A percentile compares a stretch with the other conserved stretches of the same genome.
phyloP scores from a whole-genome alignment of 768 basidiomycete genomes.

The Phanerodontia chrysosporium region DNA sequence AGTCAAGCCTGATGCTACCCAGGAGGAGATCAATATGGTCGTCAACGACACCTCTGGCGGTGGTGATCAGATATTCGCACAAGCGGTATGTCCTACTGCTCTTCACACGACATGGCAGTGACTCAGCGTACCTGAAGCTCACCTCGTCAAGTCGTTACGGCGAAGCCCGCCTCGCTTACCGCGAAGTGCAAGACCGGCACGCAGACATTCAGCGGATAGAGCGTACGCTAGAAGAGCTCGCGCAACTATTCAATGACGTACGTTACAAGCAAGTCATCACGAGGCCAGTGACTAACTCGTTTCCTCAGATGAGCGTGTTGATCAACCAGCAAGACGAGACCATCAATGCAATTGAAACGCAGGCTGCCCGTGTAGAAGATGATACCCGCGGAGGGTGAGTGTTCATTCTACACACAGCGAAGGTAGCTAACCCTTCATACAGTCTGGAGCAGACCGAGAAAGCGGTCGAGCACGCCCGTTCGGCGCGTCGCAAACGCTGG shows the following conservation, averaged over 20 bases:
- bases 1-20: conserved; percentile 93
- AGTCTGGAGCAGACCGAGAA: conserved; percentile 60
- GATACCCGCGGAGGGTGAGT: conserved; percentile 73
- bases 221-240: conserved; percentile 81
- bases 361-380: conserved; percentile 56
- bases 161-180: conserved; percentile 74
- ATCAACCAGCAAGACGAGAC: conserved; percentile 79
- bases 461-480: conserved; percentile 64
- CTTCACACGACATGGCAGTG: background rate
- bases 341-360: conserved; percentile 58
- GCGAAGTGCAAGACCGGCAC: conserved; percentile 87
- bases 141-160: conserved; percentile 78
- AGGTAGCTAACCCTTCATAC: background rate
- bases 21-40: conserved; percentile 83
- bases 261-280: conserved; percentile 15
- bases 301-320: conserved; percentile 65
- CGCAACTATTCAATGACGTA: conserved; percentile 84
- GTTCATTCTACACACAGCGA: too few relatives aligned
- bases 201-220: conserved; percentile 84
- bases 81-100: conserved; percentile 52
- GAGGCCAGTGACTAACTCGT: background rate
- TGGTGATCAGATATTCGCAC: conserved; percentile 77
- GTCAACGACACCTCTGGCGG: conserved; percentile 77
- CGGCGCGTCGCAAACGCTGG: conserved; percentile 79
- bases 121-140: conserved; percentile 39